Percentiles rank a stretch among this genome's conserved stretches.
Conservation (phyloP, 768 basidiomycete species). For the Crassisporium funariophilum region DNA sequence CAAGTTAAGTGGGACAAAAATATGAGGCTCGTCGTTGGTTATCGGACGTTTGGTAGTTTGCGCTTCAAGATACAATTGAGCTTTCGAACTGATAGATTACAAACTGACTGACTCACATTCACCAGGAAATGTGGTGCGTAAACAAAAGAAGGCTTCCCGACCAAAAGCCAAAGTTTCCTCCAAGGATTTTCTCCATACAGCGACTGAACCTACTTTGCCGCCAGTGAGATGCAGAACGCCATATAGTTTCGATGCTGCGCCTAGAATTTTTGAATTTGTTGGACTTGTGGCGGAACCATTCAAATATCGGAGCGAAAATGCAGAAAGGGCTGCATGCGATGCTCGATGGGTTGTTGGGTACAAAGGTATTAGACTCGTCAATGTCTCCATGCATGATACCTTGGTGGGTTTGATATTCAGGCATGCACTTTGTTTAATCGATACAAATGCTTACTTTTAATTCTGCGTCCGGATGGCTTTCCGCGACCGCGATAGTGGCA, state of each 20-base stretch:
- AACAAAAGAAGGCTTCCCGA: constrained; percentile 58
- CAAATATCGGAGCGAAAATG: constrained; percentile 57
- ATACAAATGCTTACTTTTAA: constrained; percentile 50
- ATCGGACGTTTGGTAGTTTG: constrained; percentile 9
- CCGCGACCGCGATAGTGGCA: constrained; percentile 56
- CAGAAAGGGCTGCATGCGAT: constrained; percentile 51
- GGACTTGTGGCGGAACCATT: constrained; percentile 52
- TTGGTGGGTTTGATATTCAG: constrained; percentile 8
- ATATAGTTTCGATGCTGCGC: constrained; percentile 60
- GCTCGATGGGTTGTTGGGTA: constrained; percentile 72
- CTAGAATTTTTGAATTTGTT: constrained; percentile 38
- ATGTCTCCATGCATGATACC: constrained; percentile 50
- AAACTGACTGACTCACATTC: constrained; percentile 38
- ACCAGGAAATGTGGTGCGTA: constrained; percentile 62
- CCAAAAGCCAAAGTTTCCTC: constrained; percentile 69
- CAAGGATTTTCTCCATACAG: constrained; percentile 73
- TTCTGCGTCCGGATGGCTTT: constrained; percentile 51
- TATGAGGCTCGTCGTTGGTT: constrained; percentile 44
- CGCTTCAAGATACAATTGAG: constrained; percentile 1
- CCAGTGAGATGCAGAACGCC: constrained; percentile 68
- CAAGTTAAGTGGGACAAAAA: constrained; percentile 54
- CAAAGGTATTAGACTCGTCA: constrained; percentile 57
- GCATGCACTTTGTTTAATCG: background rate
- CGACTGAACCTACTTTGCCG: constrained; percentile 75
- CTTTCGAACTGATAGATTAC: background rate